These are phyloP conservation scores for Salix koriyanagi DNA, from an alignment of 345 rosid species.

Conservation along the genomic window DNA sequence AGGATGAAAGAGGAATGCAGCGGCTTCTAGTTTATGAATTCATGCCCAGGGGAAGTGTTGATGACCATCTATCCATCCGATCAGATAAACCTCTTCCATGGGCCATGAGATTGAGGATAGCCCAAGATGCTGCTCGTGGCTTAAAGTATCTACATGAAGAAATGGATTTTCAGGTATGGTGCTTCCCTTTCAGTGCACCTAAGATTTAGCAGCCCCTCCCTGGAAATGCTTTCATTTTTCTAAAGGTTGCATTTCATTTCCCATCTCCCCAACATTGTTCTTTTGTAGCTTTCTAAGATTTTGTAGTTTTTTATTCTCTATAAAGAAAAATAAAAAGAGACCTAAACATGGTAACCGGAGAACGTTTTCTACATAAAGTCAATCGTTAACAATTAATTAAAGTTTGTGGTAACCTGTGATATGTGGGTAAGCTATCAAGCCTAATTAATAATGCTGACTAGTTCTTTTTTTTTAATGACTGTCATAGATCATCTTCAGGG, in stretches of 20 bases:
- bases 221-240: background rate
- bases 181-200: background rate
- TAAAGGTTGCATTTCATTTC: background rate
- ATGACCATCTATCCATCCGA: conserved; percentile 50
- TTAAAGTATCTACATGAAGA: conserved; percentile 74
- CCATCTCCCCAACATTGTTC: background rate
- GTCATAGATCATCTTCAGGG: conserved; percentile 71
- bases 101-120: conserved; percentile 75
- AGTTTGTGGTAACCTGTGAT: background rate
- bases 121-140: conserved; percentile 90
- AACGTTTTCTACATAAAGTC: background rate
- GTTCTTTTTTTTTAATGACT: background rate
- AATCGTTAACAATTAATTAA: background rate
- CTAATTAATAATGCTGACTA: background rate
- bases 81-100: conserved; percentile 62
- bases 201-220: background rate
- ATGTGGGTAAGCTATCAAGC: background rate
- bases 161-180: conserved; percentile 81
- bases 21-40: conserved; percentile 78
- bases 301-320: too few species aligned
- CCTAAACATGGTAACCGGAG: background rate
- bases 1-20: conserved; percentile 89
- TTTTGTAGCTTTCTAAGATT: background rate
- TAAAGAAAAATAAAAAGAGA: background rate
- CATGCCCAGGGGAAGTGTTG: conserved; percentile 80